Conservation (phyloP, 2,329 filamentous ascomycete genomes). For the Fusarium acutatum region DNA sequence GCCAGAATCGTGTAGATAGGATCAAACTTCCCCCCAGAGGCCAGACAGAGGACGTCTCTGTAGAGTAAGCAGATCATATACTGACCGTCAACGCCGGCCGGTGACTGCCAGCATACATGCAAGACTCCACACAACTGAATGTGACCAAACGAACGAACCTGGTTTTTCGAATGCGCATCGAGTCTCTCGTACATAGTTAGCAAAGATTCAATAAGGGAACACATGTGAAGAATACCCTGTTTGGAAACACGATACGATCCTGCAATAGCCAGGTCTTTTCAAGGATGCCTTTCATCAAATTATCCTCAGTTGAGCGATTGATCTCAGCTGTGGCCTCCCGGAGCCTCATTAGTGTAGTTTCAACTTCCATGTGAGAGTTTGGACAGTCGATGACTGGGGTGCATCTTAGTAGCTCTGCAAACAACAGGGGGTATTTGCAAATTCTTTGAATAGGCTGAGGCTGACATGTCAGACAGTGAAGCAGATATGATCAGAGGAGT, state of each 20-base stretch:
- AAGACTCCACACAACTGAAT: slow-evolving; percentile 84
- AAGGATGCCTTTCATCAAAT: slow-evolving; percentile 72
- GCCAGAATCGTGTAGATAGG: slow-evolving; percentile 77
- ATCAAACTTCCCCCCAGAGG: slow-evolving; percentile 70
- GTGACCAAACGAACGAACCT: slow-evolving; percentile 83
- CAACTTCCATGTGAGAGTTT: slow-evolving; percentile 80
- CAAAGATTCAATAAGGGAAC: not conserved
- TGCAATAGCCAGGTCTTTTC: slow-evolving; percentile 88
- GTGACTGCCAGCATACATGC: slow-evolving; percentile 82
- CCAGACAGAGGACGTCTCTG: slow-evolving; percentile 79
- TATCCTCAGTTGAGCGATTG: slow-evolving; percentile 84
- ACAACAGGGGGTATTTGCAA: slow-evolving; percentile 89
- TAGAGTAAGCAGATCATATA: slow-evolving; percentile 92
- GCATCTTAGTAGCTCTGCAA: slow-evolving; percentile 81
- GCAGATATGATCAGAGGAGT: not conserved
- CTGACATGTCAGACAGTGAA: not conserved
- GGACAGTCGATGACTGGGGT: slow-evolving; percentile 89
- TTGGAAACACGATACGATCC: slow-evolving; percentile 78
- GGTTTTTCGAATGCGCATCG: slow-evolving; percentile 63
- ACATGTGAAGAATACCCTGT: slow-evolving; percentile 63
- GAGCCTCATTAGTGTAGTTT: slow-evolving; percentile 75
- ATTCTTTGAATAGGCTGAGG: slow-evolving; percentile 87
- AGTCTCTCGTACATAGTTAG: slow-evolving; percentile 50
- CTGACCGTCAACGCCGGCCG: slow-evolving; percentile 72
- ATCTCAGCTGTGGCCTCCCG: slow-evolving; percentile 81